Conservation (phyloP, 805 yeast species). For the Ogataea methanolica region DNA sequence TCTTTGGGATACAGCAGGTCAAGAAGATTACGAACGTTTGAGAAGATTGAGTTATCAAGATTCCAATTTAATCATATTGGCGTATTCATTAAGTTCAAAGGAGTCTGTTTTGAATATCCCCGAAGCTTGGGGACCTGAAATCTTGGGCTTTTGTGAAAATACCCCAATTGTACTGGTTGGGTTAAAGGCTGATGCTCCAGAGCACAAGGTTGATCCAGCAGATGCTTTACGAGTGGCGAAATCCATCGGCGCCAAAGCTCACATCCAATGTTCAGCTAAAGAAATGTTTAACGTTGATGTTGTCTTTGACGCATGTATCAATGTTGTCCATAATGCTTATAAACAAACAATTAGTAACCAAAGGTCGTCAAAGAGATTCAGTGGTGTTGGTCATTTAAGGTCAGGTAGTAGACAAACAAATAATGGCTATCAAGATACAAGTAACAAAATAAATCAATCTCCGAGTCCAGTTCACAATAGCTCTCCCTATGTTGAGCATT, state of each 20-base stretch:
- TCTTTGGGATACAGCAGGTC: conserved; percentile 96
- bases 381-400: conserved; percentile 17
- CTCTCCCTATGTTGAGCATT: conserved; percentile 7
- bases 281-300: conserved; percentile 59
- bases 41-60: conserved; percentile 87
- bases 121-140: conserved; percentile 88
- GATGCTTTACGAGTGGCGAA: conserved; percentile 25
- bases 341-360: conserved; percentile 15
- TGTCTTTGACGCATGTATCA: conserved; percentile 55
- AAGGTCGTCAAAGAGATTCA: not conserved
- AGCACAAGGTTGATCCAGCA: conserved; percentile 18
- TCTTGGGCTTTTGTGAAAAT: conserved; percentile 74
- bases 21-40: conserved; percentile 83
- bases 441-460: conserved; percentile 1
- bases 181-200: conserved; percentile 66
- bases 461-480: not conserved
- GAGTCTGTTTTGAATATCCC: conserved; percentile 66
- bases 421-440: conserved; percentile 3
- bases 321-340: conserved; percentile 25
- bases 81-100: conserved; percentile 64
- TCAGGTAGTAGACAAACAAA: conserved; percentile 16
- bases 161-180: conserved; percentile 80
- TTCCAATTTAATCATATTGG: conserved; percentile 67
- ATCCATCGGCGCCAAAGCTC: conserved; percentile 63
- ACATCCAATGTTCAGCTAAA: conserved; percentile 77